Evolutionary conservation across 768 basidiomycete genomes (phyloP).

Genomic region (Arthromyces matolae): DNA sequence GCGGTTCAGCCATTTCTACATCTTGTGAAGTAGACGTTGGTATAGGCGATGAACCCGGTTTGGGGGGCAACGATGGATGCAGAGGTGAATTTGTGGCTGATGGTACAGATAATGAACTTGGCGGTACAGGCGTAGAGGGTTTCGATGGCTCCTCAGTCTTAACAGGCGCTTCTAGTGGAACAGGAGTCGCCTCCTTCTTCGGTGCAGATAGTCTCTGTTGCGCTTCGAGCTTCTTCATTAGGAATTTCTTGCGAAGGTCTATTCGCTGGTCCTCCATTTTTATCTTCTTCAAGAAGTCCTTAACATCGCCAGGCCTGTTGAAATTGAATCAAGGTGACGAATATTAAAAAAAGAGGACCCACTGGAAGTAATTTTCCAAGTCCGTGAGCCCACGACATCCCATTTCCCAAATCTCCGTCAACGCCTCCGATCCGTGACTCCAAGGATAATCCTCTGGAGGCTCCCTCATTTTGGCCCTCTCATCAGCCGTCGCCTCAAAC

Average conservation of each 20-base stretch:
- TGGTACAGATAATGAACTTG: conserved; percentile 22
- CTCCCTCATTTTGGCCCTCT: conserved; percentile 52
- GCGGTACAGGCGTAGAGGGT: conserved; percentile 14
- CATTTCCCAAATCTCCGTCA: conserved; percentile 84
- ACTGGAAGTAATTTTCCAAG: conserved; percentile 67
- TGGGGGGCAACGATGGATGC: conserved; percentile 71
- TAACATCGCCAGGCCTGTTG: conserved; percentile 65
- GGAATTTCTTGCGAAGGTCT: conserved; percentile 43
- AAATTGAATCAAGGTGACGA: not conserved
- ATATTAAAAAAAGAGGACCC: conserved; percentile 19
- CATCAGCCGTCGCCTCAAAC: conserved; percentile 55
- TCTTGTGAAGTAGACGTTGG: conserved; percentile 22
- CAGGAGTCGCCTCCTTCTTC: conserved; percentile 13
- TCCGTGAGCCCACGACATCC: conserved; percentile 65
- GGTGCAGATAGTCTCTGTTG: conserved; percentile 21
- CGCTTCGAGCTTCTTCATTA: conserved; percentile 24
- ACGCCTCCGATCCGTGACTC: conserved; percentile 60
- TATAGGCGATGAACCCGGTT: conserved; percentile 46
- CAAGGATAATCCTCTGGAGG: conserved; percentile 61
- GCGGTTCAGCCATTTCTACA: conserved; percentile 26
- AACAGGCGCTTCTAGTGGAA: conserved; percentile 14
- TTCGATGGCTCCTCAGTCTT: conserved; percentile 13
- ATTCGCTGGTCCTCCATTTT: conserved; percentile 65
- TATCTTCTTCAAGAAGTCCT: conserved; percentile 69
- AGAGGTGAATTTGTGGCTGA: conserved; percentile 42